Conservation (phyloP, 371 early-diverging fungal species). For the Conidiobolus incongruus region DNA sequence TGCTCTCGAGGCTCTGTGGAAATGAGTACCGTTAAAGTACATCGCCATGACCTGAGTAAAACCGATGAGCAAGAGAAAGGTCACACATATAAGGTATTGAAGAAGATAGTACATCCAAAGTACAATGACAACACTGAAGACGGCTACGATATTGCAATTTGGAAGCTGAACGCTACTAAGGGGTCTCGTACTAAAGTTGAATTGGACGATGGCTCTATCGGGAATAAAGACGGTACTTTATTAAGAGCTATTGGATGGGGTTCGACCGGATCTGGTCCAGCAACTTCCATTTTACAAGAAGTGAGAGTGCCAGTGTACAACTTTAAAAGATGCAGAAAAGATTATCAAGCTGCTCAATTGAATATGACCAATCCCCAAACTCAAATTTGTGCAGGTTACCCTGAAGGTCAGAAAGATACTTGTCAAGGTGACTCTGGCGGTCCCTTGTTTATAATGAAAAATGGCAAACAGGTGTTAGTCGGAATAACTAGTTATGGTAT, state of each 20-base stretch:
- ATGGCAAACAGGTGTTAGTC: not conserved
- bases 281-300: not conserved
- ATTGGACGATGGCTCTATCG: not conserved
- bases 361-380: not conserved
- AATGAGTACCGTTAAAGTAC: not conserved
- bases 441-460: not conserved
- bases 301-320: slow-evolving; percentile 1
- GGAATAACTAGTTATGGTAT: slow-evolving; percentile 1
- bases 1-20: not conserved
- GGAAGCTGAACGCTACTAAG: not conserved
- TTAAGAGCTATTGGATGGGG: slow-evolving; percentile 1
- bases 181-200: not conserved
- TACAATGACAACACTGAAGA: not conserved
- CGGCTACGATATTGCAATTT: not conserved
- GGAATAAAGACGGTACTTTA: not conserved
- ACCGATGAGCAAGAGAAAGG: not conserved
- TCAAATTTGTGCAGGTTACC: not conserved
- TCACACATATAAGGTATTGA: not conserved
- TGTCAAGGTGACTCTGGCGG: slow-evolving; percentile 4
- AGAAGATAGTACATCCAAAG: not conserved
- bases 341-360: not conserved
- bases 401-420: not conserved
- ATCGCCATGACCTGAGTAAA: not conserved
- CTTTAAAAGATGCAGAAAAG: not conserved
- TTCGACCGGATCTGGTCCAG: not conserved